Conservation (phyloP, 2,329 filamentous ascomycete genomes). For the Corinectria fuckeliana region DNA sequence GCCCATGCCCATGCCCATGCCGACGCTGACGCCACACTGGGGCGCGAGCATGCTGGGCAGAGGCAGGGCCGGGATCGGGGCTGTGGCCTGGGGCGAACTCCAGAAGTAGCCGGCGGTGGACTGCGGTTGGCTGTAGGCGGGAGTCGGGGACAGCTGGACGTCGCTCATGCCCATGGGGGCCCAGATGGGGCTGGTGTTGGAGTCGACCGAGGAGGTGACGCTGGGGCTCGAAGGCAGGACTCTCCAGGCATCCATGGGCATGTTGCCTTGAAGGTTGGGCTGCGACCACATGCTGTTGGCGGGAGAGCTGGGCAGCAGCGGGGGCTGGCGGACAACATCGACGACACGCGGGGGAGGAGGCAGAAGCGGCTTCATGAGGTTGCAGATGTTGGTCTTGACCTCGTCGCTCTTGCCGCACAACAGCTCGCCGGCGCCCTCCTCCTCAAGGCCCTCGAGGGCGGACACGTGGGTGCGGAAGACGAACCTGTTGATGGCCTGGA, state of each 20-base stretch:
- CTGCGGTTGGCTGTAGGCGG: constrained; percentile 76
- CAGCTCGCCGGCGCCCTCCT: constrained; percentile 93
- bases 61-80: constrained; percentile 77
- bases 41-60: constrained; percentile 86
- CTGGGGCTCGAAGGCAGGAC: constrained; percentile 89
- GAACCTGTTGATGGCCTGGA: constrained; percentile 96
- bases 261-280: constrained; percentile 65
- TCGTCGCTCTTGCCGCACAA: constrained; percentile 91
- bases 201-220: constrained; percentile 76
- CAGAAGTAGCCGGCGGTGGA: constrained; percentile 79
- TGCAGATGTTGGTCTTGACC: constrained; percentile 85
- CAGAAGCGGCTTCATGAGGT: constrained; percentile 85
- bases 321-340: constrained; percentile 85
- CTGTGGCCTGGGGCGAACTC: constrained; percentile 76
- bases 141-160: constrained; percentile 77
- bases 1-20: constrained; percentile 69
- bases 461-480: constrained; percentile 90
- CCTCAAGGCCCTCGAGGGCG: constrained; percentile 93
- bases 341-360: constrained; percentile 87
- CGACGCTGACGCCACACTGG: constrained; percentile 81
- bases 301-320: constrained; percentile 84
- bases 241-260: constrained; percentile 85
- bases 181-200: constrained; percentile 75
- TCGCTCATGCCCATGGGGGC: constrained; percentile 77
- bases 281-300: constrained; percentile 83